phyloP scores from a whole-genome alignment of 2,329 filamentous ascomycete species.

The Orbilia blumenaviensis region DNA sequence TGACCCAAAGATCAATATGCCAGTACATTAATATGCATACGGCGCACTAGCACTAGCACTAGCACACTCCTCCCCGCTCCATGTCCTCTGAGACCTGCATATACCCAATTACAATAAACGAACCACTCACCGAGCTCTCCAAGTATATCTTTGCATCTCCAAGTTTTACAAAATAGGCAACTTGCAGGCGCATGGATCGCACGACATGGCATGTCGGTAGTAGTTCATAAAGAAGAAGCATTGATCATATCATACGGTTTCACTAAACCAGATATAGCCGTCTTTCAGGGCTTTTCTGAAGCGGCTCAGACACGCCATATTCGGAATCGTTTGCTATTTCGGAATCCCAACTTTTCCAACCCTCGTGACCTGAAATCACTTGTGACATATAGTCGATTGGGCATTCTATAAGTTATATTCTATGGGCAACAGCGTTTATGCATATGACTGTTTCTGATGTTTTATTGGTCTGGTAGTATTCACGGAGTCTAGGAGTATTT shows the following conservation, averaged over 20 bases:
- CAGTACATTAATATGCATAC: slow-evolving; percentile 12
- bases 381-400: slow-evolving; percentile 22
- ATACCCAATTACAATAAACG: slow-evolving; percentile 45
- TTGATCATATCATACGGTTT: slow-evolving; percentile 13
- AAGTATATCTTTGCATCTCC: not conserved
- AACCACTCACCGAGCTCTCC: slow-evolving; percentile 28
- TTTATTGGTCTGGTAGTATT: not conserved
- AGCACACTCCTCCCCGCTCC: not conserved
- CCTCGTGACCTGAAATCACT: slow-evolving; percentile 5
- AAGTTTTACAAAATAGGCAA: slow-evolving; percentile 19
- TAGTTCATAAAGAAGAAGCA: slow-evolving; percentile 16
- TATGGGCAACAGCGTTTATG: not conserved
- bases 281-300: not conserved
- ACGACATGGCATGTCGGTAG: slow-evolving; percentile 27
- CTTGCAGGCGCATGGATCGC: slow-evolving; percentile 44
- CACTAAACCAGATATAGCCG: slow-evolving; percentile 16
- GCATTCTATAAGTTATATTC: slow-evolving; percentile 9
- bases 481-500: not conserved
- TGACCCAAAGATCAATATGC: not conserved
- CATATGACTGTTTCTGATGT: not conserved
- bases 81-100: slow-evolving; percentile 19
- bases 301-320: not conserved
- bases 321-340: slow-evolving; percentile 6
- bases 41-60: not conserved
- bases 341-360: not conserved